Conservation (phyloP, 495 filamentous ascomycete species). For the Talaromyces trachyspermus region DNA sequence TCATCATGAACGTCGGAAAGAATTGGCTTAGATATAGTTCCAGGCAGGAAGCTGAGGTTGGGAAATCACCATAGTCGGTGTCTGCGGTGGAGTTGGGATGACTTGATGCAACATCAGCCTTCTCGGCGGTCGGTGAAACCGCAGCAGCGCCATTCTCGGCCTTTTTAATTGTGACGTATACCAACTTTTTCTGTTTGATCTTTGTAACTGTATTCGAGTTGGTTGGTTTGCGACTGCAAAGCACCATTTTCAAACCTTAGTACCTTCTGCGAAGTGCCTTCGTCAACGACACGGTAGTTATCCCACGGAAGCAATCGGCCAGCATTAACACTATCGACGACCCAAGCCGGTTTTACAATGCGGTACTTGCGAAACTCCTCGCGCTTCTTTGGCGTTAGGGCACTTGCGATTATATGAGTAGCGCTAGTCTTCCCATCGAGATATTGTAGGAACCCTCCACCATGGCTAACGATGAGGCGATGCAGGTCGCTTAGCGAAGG, state of each 20-base stretch:
- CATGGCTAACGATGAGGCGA: conserved; percentile 77
- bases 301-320: conserved; percentile 81
- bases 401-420: conserved; percentile 90
- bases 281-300: conserved; percentile 71
- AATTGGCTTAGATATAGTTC: background rate
- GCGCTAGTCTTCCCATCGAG: conserved; percentile 88
- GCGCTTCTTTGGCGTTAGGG: conserved; percentile 83
- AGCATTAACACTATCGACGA: conserved; percentile 77
- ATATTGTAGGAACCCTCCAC: conserved; percentile 89
- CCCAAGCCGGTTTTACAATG: conserved; percentile 94
- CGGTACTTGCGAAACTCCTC: conserved; percentile 79
- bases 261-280: conserved; percentile 67
- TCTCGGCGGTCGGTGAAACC: conserved; percentile 3
- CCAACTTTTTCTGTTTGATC: conserved; percentile 74
- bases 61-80: conserved; percentile 40
- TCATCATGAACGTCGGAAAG: background rate
- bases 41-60: conserved; percentile 6
- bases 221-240: conserved; percentile 58
- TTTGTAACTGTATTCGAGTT: conserved; percentile 47
- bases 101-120: background rate
- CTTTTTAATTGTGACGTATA: conserved; percentile 62
- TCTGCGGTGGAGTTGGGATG: conserved; percentile 17
- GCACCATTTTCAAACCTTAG: conserved; percentile 67
- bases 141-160: background rate
- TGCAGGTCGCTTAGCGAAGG: conserved; percentile 84